Base-by-base conservation (phyloP, 1,284 basidiomycete genomes). In the Puccinia triticina region DNA sequence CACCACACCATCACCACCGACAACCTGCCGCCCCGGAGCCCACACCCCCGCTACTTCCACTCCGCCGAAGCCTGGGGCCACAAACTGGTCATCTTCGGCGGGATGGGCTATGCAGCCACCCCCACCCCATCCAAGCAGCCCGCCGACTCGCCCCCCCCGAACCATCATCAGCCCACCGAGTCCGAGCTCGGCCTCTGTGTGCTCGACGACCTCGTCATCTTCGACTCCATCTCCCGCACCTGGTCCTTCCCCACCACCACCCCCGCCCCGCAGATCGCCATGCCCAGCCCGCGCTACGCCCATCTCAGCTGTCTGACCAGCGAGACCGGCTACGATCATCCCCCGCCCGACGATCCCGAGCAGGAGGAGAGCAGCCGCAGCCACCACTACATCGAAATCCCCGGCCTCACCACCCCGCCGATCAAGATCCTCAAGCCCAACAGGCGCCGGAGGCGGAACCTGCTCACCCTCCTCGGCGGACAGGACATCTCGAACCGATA, bases 71-170 rank as follows among this genome's bases (percentile, higher is more conserved):
- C 92, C 74, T 96, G 94, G 92, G 87, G 93, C 85, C 92, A 93
- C 87, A 92, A 93, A 85, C 89, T 98, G 75, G 91, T 97, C 82
- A 90, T 96, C 79, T 96, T 96, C 86, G 95, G 95, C 34, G 95
- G 95, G 26, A 96, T 97, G 94, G 93, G 92, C 84, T 92, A 93
- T 86, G 89, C 91, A 11, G 69, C 69, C 29, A 71, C n/a, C 5
- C 83, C 90, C 91, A 0, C 90, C n/a, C 48, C 43, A 64, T 14
- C 32, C 23, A 34, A 84, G 75, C 84, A 85, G 4, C 50, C 83
- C 26, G 82, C 78, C 29, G 61, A 37, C 40, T 59, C 73, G n/a
- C 80, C 81, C 11, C 77, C 66, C 12, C 76, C 50, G 48, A 64
- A 66, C 69, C 82, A 83, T 14, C 82, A 83, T 14, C 84, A 83